phyloP scores from a whole-genome alignment of 345 rosid genomes.

The Eutrema heterophyllum region DNA sequence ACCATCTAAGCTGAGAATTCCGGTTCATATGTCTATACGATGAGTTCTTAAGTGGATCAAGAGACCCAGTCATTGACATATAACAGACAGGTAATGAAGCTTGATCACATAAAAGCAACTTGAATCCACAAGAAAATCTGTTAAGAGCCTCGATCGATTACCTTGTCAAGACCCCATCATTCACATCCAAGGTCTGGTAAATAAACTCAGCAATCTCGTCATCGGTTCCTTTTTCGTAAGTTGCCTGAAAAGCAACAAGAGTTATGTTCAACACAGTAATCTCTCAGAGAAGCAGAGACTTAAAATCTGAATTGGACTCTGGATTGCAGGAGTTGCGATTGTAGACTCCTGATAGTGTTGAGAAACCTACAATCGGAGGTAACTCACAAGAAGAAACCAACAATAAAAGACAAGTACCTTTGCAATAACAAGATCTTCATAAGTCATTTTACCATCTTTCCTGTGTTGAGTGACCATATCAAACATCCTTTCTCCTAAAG shows the following conservation, averaged over 20 bases:
- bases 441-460: constrained; percentile 53
- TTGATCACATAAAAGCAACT: not conserved
- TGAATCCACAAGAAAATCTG: not conserved
- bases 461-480: constrained; percentile 58
- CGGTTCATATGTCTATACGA: not conserved
- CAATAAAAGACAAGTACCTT: constrained; percentile 40
- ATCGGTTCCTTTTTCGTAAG: constrained; percentile 76
- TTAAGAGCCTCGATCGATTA: constrained; percentile 6
- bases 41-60: not conserved
- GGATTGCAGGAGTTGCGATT: not conserved
- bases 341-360: not conserved
- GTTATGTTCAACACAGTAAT: not conserved
- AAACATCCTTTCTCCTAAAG: constrained; percentile 62
- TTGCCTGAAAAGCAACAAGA: constrained; percentile 41
- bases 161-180: constrained; percentile 60
- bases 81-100: not conserved
- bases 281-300: not conserved
- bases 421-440: constrained; percentile 80
- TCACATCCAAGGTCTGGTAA: constrained; percentile 61
- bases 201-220: constrained; percentile 84
- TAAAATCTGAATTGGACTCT: not conserved
- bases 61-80: not conserved
- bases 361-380: not conserved
- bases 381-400: not conserved
- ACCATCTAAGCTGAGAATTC: not conserved